Conservation (phyloP, 2,329 filamentous ascomycete species). For the Aspergillaceae sp. region DNA sequence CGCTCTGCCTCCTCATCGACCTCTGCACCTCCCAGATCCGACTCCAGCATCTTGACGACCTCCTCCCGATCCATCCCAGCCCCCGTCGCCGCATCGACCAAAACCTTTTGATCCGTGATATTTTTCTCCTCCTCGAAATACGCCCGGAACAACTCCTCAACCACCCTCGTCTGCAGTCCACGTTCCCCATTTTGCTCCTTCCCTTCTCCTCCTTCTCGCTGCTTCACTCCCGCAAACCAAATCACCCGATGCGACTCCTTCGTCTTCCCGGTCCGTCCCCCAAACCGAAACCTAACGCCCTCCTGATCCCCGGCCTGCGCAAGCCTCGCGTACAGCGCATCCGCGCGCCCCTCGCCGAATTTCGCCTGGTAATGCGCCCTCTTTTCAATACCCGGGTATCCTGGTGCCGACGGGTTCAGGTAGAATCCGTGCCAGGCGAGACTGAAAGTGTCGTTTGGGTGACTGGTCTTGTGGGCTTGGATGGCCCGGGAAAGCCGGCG, state of each 20-base stretch:
- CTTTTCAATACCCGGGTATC: slow-evolving; percentile 44
- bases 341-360: slow-evolving; percentile 54
- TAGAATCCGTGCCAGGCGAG: slow-evolving; percentile 74
- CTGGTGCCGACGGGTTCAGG: slow-evolving; percentile 58
- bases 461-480: slow-evolving; percentile 51
- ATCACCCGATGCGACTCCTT: slow-evolving; percentile 70
- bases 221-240: slow-evolving; percentile 55
- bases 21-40: slow-evolving; percentile 47
- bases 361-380: slow-evolving; percentile 52
- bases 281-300: slow-evolving; percentile 65
- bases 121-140: slow-evolving; percentile 60
- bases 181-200: slow-evolving; percentile 18
- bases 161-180: slow-evolving; percentile 51
- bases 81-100: slow-evolving; percentile 45
- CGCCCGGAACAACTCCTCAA: slow-evolving; percentile 55
- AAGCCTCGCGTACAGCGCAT: slow-evolving; percentile 52
- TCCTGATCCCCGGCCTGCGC: slow-evolving; percentile 51
- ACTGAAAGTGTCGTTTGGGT: slow-evolving; percentile 63
- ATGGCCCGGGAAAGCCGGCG: slow-evolving; percentile 67
- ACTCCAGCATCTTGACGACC: slow-evolving; percentile 47
- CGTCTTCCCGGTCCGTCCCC: slow-evolving; percentile 65
- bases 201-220: slow-evolving; percentile 6
- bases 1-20: slow-evolving; percentile 50
- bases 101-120: slow-evolving; percentile 49
- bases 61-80: slow-evolving; percentile 48